A percentile compares a stretch with the other conserved stretches of the same genome.
Conservation (phyloP, 2,329 filamentous ascomycete species). For the Curvularia spicifera region DNA sequence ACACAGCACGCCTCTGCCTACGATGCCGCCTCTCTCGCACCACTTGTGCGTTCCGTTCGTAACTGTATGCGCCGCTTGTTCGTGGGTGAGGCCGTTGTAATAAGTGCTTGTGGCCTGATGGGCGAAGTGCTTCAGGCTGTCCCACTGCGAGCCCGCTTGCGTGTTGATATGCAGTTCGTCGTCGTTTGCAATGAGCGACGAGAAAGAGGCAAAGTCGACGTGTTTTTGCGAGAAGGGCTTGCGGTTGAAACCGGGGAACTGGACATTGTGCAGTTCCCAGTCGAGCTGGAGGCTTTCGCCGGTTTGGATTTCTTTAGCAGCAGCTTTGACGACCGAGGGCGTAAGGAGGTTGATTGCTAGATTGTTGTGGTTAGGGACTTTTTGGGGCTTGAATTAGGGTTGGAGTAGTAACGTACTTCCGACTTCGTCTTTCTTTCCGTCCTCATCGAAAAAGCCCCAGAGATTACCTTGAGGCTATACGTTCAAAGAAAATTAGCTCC, state of each 20-base stretch:
- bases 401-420: constrained; percentile 53
- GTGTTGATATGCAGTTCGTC: constrained; percentile 44
- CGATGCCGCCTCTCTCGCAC: constrained; percentile 47
- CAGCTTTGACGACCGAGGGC: constrained; percentile 58
- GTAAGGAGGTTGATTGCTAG: constrained; percentile 54
- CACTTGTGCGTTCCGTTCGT: constrained; percentile 47
- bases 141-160: constrained; percentile 47
- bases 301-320: constrained; percentile 58
- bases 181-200: constrained; percentile 38
- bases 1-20: constrained; percentile 43
- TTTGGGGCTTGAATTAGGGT: not conserved
- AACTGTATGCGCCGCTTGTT: constrained; percentile 28
- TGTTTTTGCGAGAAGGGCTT: constrained; percentile 60
- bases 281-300: constrained; percentile 60
- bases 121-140: constrained; percentile 46
- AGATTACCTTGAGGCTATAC: constrained; percentile 38
- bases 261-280: constrained; percentile 64
- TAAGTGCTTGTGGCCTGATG: constrained; percentile 39
- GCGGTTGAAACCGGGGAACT: constrained; percentile 62
- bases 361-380: no score
- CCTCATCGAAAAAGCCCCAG: constrained; percentile 46
- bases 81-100: constrained; percentile 44
- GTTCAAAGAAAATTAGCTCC: not conserved
- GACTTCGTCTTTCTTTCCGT: constrained; percentile 57
- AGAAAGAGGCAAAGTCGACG: constrained; percentile 51